Evolutionary conservation across 306 rosid species (phyloP).

Genomic region (Hippophae gyantsensis): DNA sequence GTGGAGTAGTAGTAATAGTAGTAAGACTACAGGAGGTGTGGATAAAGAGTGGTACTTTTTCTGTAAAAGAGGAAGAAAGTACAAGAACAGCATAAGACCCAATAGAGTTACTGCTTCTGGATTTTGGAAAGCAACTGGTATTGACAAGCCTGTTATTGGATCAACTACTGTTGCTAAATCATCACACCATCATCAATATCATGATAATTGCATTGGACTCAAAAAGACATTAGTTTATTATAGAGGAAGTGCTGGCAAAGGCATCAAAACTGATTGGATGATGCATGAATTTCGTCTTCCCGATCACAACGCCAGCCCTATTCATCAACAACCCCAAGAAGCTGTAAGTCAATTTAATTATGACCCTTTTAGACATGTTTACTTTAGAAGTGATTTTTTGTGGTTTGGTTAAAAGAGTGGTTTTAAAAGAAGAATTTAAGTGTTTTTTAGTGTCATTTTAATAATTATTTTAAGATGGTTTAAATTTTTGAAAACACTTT

Average conservation of each 20-base stretch:
- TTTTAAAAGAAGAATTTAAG: too few species aligned
- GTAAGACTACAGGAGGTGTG: conserved; percentile 21
- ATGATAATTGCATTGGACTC: conserved; percentile 57
- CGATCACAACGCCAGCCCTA: conserved; percentile 2
- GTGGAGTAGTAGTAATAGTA: too few species aligned
- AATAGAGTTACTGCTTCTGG: conserved; percentile 82
- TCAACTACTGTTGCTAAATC: conserved; percentile 25
- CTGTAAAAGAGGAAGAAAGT: conserved; percentile 87
- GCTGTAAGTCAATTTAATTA: conserved; percentile 38
- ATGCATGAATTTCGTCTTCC: conserved; percentile 98
- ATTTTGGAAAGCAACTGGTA: conserved; percentile 94
- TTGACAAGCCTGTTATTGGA: conserved; percentile 48
- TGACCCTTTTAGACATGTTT: too few species aligned
- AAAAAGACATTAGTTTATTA: conserved; percentile 85
- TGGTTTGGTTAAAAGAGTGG: too few species aligned
- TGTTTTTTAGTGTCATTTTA: too few species aligned
- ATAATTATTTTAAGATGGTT: too few species aligned
- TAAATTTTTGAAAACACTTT: too few species aligned
- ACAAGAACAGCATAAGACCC: conserved; percentile 79
- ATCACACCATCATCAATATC: conserved; percentile 17
- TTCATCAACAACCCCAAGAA: conserved; percentile 30
- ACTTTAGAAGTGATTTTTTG: too few species aligned
- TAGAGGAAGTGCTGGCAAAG: conserved; percentile 85
- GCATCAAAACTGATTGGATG: conserved; percentile 97
- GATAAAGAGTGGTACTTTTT: conserved; percentile 75